Percentiles rank a stretch among this genome's conserved stretches.
phyloP scores from a whole-genome alignment of 2,329 filamentous ascomycete species.

The Diaporthe sp. region DNA sequence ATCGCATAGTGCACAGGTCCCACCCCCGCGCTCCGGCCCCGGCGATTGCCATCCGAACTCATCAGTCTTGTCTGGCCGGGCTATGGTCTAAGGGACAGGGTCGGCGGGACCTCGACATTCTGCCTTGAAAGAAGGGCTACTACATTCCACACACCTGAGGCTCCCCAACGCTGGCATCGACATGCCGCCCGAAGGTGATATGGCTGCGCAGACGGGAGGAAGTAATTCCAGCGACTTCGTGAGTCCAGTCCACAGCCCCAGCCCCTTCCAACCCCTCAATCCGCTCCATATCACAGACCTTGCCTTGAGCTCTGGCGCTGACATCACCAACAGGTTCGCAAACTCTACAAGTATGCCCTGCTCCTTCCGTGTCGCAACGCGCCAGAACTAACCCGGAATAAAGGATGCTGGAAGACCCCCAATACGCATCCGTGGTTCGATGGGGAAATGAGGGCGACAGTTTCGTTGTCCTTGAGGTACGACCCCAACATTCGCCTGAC shows the following conservation, averaged over 20 bases:
- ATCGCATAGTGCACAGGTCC: conserved; percentile 10
- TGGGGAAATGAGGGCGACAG: conserved; percentile 97
- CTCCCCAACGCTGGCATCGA: conserved; percentile 41
- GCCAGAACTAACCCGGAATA: conserved; percentile 45
- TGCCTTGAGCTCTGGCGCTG: conserved; percentile 1
- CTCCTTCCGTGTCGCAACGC: conserved; percentile 24
- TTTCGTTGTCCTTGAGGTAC: conserved; percentile 96
- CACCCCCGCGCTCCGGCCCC: conserved; percentile 12
- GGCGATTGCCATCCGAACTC: conserved; percentile 20
- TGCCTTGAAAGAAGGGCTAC: not conserved
- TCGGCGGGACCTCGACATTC: conserved; percentile 21
- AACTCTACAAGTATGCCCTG: conserved; percentile 90
- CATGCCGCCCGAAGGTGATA: conserved; percentile 55
- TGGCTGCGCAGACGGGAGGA: conserved; percentile 57
- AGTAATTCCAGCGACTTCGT: conserved; percentile 98
- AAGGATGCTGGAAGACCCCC: conserved; percentile 96
- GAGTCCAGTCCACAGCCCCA: conserved; percentile 59
- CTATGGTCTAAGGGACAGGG: conserved; percentile 18
- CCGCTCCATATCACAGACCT: not conserved
- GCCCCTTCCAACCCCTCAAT: conserved; percentile 30
- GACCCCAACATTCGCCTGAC: conserved; percentile 44
- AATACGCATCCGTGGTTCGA: conserved; percentile 91
- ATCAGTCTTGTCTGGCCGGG: not conserved
- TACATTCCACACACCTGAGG: not conserved
- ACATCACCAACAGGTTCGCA: conserved; percentile 80